Evolutionary conservation across 495 filamentous ascomycete species (phyloP).

Genomic region (Penicillium paradoxum): DNA sequence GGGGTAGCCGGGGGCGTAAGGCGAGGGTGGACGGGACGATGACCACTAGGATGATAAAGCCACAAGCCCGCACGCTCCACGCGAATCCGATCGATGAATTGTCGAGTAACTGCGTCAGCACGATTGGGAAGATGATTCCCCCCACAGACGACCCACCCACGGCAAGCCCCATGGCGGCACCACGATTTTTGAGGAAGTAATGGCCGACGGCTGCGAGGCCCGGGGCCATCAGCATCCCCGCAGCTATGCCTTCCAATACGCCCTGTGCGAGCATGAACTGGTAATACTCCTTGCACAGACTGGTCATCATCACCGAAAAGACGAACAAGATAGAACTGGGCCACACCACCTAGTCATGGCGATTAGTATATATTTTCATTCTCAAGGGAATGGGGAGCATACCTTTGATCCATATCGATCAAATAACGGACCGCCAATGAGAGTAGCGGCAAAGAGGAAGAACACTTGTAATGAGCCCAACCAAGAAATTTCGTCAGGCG

Average conservation of each 20-base stretch:
- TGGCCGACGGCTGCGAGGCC: constrained; percentile 48
- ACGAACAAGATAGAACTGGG: neutral
- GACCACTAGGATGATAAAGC: constrained; percentile 48
- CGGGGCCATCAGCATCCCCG: constrained; percentile 48
- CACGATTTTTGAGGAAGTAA: constrained; percentile 49
- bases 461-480: constrained; percentile 50
- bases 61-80: constrained; percentile 48
- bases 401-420: constrained; percentile 37
- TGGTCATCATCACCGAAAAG: neutral
- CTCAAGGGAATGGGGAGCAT: neutral
- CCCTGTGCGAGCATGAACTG: constrained; percentile 35
- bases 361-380: too few species aligned
- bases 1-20: neutral
- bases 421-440: constrained; percentile 31
- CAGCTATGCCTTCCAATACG: constrained; percentile 47
- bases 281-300: neutral
- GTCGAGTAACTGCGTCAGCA: constrained; percentile 36
- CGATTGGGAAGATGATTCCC: constrained; percentile 47
- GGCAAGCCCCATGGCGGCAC: constrained; percentile 49
- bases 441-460: constrained; percentile 32
- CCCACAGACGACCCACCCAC: constrained; percentile 54
- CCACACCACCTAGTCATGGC: too few species aligned
- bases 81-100: constrained; percentile 36
- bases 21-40: constrained; percentile 45
- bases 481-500: constrained; percentile 54